Evolutionary conservation across 2,329 filamentous ascomycete species (phyloP).

Genomic region (Phialophora verrucosa): DNA sequence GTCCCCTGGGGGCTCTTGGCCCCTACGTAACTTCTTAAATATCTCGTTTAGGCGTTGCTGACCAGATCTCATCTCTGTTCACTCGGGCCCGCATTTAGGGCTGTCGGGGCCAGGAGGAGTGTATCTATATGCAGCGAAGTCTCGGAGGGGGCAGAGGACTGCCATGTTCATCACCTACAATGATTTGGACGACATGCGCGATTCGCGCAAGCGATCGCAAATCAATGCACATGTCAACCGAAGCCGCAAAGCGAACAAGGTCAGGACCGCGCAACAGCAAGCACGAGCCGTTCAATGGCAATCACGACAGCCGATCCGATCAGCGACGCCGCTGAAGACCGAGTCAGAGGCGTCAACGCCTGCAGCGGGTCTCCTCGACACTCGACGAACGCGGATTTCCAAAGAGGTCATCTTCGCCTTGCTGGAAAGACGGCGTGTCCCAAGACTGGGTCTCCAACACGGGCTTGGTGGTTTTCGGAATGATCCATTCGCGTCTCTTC

Average conservation of each 20-base stretch:
- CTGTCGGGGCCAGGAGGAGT: slow-evolving; percentile 9
- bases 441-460: not conserved
- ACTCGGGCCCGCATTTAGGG: slow-evolving; percentile 10
- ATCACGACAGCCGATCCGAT: slow-evolving; percentile 5
- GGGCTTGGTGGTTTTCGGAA: slow-evolving; percentile 4
- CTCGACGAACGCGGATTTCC: not conserved
- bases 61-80: not conserved
- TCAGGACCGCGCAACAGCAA: slow-evolving; percentile 8
- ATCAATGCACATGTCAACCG: slow-evolving; percentile 20
- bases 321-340: not conserved
- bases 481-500: slow-evolving; percentile 14
- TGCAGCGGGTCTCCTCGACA: not conserved
- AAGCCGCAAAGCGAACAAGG: slow-evolving; percentile 8
- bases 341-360: slow-evolving; percentile 4
- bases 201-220: slow-evolving; percentile 16
- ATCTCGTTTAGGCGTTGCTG: slow-evolving; percentile 4
- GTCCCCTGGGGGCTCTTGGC: not conserved
- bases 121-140: not conserved
- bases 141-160: not conserved
- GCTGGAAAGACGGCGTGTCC: slow-evolving; percentile 9
- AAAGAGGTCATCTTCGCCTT: slow-evolving; percentile 4
- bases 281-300: slow-evolving; percentile 8
- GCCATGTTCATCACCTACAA: slow-evolving; percentile 22
- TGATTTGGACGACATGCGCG: slow-evolving; percentile 20
- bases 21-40: not conserved